phyloP scores from a whole-genome alignment of 371 early-diverging fungal species.

The Mortierella sp. region DNA sequence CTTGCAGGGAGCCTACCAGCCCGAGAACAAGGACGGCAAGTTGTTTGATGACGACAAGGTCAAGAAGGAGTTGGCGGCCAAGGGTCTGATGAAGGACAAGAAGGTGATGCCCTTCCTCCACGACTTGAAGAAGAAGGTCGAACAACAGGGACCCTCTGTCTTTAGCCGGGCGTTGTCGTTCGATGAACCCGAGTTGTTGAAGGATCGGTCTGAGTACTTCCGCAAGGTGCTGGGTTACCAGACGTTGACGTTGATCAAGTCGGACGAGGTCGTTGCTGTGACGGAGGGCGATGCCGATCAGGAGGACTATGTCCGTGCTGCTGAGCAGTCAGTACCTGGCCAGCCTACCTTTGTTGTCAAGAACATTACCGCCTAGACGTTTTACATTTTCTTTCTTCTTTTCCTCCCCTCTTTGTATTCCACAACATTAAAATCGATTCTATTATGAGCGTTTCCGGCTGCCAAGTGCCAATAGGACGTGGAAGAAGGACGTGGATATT shows the following conservation, averaged over 20 bases:
- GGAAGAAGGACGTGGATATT: too few species aligned
- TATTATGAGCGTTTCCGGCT: not conserved
- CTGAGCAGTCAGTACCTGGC: slow-evolving; percentile 78
- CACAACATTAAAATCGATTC: slow-evolving; percentile 1
- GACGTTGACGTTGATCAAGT: slow-evolving; percentile 59
- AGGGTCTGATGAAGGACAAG: slow-evolving; percentile 92
- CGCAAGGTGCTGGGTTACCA: slow-evolving; percentile 63
- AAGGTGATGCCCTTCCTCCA: slow-evolving; percentile 95
- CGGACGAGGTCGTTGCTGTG: slow-evolving; percentile 55
- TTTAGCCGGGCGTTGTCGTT: slow-evolving; percentile 88
- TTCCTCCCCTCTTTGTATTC: slow-evolving; percentile 1
- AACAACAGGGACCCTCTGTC: slow-evolving; percentile 75
- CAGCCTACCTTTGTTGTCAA: slow-evolving; percentile 65
- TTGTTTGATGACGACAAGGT: slow-evolving; percentile 82
- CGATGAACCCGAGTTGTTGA: slow-evolving; percentile 81
- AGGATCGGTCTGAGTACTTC: slow-evolving; percentile 66
- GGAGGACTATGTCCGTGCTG: slow-evolving; percentile 67
- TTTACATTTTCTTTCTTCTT: not conserved
- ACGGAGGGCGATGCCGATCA: slow-evolving; percentile 53
- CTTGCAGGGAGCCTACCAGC: slow-evolving; percentile 78
- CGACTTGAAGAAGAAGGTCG: slow-evolving; percentile 83
- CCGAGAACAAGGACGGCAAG: slow-evolving; percentile 61
- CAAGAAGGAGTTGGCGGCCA: slow-evolving; percentile 74
- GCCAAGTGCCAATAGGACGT: not conserved
- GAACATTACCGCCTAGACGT: slow-evolving; percentile 39